Evolutionary conservation across 805 yeast species (phyloP).

Genomic region (Pichia cabralensis): DNA sequence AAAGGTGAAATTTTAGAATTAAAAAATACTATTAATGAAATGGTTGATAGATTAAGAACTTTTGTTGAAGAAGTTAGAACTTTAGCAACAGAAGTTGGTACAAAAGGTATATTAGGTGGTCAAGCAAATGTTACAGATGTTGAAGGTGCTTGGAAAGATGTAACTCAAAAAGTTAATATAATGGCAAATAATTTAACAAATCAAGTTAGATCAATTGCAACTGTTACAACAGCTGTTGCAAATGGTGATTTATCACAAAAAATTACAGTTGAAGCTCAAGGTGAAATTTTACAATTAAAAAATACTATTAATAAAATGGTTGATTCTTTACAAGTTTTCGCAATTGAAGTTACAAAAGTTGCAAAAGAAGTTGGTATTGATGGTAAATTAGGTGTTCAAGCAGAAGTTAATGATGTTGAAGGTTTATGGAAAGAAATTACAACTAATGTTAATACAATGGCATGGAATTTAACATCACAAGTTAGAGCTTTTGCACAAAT

Average conservation of each 20-base stretch:
- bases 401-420: slow-evolving; percentile 83
- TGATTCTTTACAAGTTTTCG: slow-evolving; percentile 80
- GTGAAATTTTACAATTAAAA: slow-evolving; percentile 78
- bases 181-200: slow-evolving; percentile 85
- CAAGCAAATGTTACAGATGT: slow-evolving; percentile 81
- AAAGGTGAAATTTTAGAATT: slow-evolving; percentile 71
- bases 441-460: slow-evolving; percentile 88
- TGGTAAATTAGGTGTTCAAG: slow-evolving; percentile 87
- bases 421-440: slow-evolving; percentile 90
- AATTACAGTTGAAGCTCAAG: slow-evolving; percentile 84
- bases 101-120: slow-evolving; percentile 79
- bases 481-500: slow-evolving; percentile 90
- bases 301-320: slow-evolving; percentile 89
- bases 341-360: slow-evolving; percentile 79
- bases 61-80: slow-evolving; percentile 78
- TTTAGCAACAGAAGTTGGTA: slow-evolving; percentile 81
- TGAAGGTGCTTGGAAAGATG: slow-evolving; percentile 83
- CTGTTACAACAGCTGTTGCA: slow-evolving; percentile 87
- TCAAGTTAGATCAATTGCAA: slow-evolving; percentile 82
- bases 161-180: slow-evolving; percentile 79
- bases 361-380: slow-evolving; percentile 91
- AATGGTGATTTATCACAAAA: slow-evolving; percentile 81
- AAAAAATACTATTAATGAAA: slow-evolving; percentile 72
- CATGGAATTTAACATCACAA: slow-evolving; percentile 84
- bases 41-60: slow-evolving; percentile 81